Evolutionary conservation across 129 eudicot species (phyloP).

Genomic region (Artemisia tridentata): DNA sequence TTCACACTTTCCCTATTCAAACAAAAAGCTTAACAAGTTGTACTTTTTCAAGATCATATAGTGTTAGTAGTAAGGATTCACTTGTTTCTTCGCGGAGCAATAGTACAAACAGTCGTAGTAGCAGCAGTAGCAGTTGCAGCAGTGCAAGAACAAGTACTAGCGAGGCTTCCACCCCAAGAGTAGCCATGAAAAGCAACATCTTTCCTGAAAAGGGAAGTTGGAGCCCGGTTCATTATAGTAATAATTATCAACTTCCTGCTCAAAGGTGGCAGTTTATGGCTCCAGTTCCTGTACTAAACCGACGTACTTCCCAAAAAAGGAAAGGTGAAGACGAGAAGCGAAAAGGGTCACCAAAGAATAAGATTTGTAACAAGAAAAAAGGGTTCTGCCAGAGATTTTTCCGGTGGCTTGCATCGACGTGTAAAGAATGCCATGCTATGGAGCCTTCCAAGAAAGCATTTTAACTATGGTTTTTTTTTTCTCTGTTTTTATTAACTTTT

Average conservation of each 20-base stretch:
- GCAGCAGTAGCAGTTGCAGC: constrained; percentile 44
- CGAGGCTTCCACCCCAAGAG: constrained; percentile 37
- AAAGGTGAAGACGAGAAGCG: constrained; percentile 26
- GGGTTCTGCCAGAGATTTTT: constrained; percentile 52
- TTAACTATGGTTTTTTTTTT: constrained; percentile 5
- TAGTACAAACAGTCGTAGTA: constrained; percentile 48
- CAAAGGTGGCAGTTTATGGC: constrained; percentile 70
- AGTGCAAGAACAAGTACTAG: constrained; percentile 68
- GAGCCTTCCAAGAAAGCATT: constrained; percentile 36
- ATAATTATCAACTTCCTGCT: constrained; percentile 35
- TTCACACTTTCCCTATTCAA: constrained; percentile 54
- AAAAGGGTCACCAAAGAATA: constrained; percentile 22
- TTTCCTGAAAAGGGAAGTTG: constrained; percentile 6
- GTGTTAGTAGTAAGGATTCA: constrained; percentile 48
- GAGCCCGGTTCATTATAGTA: constrained; percentile 25
- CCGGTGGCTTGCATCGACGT: constrained; percentile 45
- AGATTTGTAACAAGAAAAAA: constrained; percentile 3
- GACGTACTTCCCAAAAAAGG: constrained; percentile 31
- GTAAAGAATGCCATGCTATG: constrained; percentile 72
- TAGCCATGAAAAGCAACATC: background rate
- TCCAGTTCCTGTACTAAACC: constrained; percentile 45
- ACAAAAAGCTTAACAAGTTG: constrained; percentile 20
- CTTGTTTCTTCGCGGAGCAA: constrained; percentile 60
- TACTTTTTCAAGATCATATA: constrained; percentile 47
- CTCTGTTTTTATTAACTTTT: constrained; percentile 16